phyloP scores from a whole-genome alignment of 2,329 filamentous ascomycete species.

The Stachybotrys chlorohalonatus region DNA sequence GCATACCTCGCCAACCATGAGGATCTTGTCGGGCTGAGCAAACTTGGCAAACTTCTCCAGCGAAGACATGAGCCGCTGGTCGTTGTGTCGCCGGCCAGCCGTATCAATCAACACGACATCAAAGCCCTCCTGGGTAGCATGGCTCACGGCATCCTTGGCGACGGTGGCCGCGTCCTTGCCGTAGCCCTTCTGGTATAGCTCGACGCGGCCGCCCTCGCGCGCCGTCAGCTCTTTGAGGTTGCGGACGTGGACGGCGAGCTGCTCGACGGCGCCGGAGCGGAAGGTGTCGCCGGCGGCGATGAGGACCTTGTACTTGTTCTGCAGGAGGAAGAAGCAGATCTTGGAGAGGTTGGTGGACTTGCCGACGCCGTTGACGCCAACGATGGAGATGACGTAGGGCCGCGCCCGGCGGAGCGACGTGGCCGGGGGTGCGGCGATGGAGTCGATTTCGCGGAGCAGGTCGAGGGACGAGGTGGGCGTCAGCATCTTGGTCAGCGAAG shows the following conservation, averaged over 20 bases:
- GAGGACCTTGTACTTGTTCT: constrained; percentile 93
- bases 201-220: constrained; percentile 76
- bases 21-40: constrained; percentile 92
- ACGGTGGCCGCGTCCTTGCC: constrained; percentile 96
- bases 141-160: constrained; percentile 83
- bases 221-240: constrained; percentile 84
- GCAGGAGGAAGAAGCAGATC: constrained; percentile 93
- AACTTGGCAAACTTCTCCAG: constrained; percentile 97
- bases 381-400: constrained; percentile 95
- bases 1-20: constrained; percentile 70
- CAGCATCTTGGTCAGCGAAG: constrained; percentile 86
- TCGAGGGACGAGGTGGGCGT: constrained; percentile 93
- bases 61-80: constrained; percentile 89
- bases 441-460: constrained; percentile 84
- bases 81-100: constrained; percentile 88
- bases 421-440: constrained; percentile 57
- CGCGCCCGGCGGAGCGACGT: constrained; percentile 56
- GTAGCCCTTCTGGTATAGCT: constrained; percentile 94
- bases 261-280: constrained; percentile 92
- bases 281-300: constrained; percentile 96
- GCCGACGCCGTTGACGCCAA: constrained; percentile 95
- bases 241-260: constrained; percentile 88
- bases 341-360: constrained; percentile 98
- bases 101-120: constrained; percentile 97
- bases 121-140: constrained; percentile 65